Evolutionary conservation across 345 rosid genomes (phyloP), one percentile per base, ranked within the genome.

Genomic region (Schrenkiella parvula): DNA sequence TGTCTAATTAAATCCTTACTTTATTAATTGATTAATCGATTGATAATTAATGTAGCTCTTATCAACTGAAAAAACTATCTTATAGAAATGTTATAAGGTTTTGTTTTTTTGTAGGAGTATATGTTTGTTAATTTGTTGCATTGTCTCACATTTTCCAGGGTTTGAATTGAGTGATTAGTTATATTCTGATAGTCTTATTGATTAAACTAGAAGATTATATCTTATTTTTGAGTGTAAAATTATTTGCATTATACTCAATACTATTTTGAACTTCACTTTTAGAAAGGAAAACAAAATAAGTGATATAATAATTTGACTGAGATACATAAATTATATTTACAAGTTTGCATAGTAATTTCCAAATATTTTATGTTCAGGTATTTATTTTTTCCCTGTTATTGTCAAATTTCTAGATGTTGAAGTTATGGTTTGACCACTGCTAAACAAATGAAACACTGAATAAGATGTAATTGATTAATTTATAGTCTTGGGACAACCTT

Each of bases 31-130:
- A 34, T 72, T 64, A 31, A 53, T 41, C 23, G 14, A 18, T 34
- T 17, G 66, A 56, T 46, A 65, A 26, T 37, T 35, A 65, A 26
- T 37, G 25, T 65, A 73, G 57, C 60, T 66, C 71, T 73, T 56
- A 34, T 56, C 28, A 5, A 61, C n/a, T 28, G 14, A 1, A 59
- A 58, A 10, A 35, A 58, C 29, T 37, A n/a, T 57, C 38, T 29
- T 12, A 5, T 17, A 18, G 14, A 64, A 43, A 39, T 64, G 41
- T 1, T 47, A 56, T 54, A 28, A 55, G 66, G 65, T 65, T 15
- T 38, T 47, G 61, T n/a, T 61, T 42, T 39, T 61, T 39, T 51
- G 60, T 34, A 47, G 6, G 26, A 48, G 21, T 25, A 34, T 17
- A 8, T 17, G 37, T 6, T 55, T 65, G 26, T 38, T 57, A 35